Base-by-base conservation (phyloP, 2,329 filamentous ascomycete species). In the Scytalidium lignicola region DNA sequence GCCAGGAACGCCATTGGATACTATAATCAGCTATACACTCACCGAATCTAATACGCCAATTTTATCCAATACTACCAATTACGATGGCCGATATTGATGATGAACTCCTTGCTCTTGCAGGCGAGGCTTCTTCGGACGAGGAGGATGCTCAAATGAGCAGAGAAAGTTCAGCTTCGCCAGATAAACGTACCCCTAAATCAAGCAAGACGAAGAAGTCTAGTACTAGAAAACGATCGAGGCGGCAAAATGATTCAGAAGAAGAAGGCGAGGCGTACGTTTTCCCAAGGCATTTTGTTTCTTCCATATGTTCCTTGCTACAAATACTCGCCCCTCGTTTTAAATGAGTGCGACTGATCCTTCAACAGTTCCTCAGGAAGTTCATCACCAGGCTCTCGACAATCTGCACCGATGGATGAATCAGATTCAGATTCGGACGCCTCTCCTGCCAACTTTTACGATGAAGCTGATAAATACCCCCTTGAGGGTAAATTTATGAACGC, bases 41-140 rank as follows among this genome's bases (percentile, higher is more conserved):
- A 37, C 15, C 32, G 32, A 13, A 37, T 37, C 15, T 37, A 37
- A 37, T 37, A 9, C 15, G n/a, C 32, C 15, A 37, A 37, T 37
- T 9, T 37, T 5, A 37, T 37, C 15, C n/a, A 37, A 37, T 9
- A 4, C 32, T 17, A n/a, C n/a, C 32, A 13, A n/a, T 37, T 37
- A 77, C 56, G 62, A 95, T 96, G 90, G 86, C 88, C 49, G 88
- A 92, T 65, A 80, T 96, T 58, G 92, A 97, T 66, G 90, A 92
- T 61, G 92, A 96, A 73, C 84, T 97, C 57, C 85, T 97, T 56
- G 91, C 89, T 63, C 83, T 97, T 57, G 93, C 91, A 48, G 93
- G 90, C 62, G 90, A 88, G 58, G 86, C 81, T 53, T 74, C 76
- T 52, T 78, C 74, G 47, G 69, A 68, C 55, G 80, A 81, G 51